These are phyloP conservation scores for Dioszegia aurantiaca DNA, from an alignment of 768 basidiomycete genomes.

Conservation along the genomic window DNA sequence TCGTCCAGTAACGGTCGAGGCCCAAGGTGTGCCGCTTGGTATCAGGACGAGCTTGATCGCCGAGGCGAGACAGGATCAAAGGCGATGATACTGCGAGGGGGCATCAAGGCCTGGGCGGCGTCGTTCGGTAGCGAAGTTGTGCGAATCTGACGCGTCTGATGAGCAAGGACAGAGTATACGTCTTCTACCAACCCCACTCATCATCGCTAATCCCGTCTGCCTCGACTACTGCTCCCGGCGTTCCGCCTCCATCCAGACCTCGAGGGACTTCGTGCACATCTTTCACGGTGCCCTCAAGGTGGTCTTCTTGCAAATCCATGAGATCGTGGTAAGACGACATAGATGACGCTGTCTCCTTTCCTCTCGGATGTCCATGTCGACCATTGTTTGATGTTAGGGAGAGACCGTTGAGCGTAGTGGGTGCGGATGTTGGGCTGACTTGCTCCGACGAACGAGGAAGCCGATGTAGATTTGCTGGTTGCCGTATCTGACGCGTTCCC, in stretches of 20 bases:
- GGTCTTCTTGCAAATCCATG: conserved; percentile 7
- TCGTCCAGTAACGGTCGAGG: conserved; percentile 27
- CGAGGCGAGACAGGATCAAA: conserved; percentile 8
- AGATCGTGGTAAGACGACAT: conserved; percentile 3
- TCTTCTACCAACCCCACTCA: conserved; percentile 5
- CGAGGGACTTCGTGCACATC: too few species aligned
- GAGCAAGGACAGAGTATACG: neutral
- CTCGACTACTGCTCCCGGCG: neutral
- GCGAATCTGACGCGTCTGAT: neutral
- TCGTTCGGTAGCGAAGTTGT: conserved; percentile 16
- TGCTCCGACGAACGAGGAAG: neutral
- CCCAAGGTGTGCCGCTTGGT: conserved; percentile 35
- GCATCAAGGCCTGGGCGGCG: conserved; percentile 32
- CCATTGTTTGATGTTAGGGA: neutral
- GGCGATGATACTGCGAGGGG: conserved; percentile 22
- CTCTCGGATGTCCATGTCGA: too few species aligned
- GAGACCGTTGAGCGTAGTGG: neutral
- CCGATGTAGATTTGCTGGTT: conserved; percentile 4
- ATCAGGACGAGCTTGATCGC: conserved; percentile 25
- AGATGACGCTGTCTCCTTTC: neutral
- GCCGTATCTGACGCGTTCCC: neutral
- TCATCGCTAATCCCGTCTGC: neutral
- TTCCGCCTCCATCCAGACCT: neutral
- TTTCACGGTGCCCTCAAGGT: too few species aligned
- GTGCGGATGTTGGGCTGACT: neutral